Evolutionary conservation across 768 basidiomycete genomes (phyloP).

Genomic region (Lentinula detonsa): DNA sequence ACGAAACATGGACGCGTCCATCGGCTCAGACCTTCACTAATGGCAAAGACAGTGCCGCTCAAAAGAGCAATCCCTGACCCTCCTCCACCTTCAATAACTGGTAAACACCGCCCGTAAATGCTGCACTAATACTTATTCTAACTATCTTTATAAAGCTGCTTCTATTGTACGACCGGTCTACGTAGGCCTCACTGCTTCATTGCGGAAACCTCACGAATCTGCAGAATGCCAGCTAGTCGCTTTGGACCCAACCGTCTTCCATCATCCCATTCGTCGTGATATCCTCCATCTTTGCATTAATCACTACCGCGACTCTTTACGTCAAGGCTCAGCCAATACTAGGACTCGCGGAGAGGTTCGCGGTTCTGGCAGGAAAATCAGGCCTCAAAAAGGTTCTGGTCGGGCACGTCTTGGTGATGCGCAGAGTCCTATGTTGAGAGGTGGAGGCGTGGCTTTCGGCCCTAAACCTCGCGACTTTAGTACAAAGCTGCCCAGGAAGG

Average conservation of each 20-base stretch:
- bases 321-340: slow-evolving; percentile 89
- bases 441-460: slow-evolving; percentile 91
- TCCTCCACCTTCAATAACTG: slow-evolving; percentile 1
- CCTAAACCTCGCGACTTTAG: slow-evolving; percentile 90
- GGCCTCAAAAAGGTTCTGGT: slow-evolving; percentile 89
- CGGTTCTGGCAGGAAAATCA: slow-evolving; percentile 85
- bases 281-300: slow-evolving; percentile 90
- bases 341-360: slow-evolving; percentile 89
- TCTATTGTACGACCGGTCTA: slow-evolving; percentile 45
- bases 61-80: neutral
- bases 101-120: slow-evolving; percentile 7
- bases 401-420: slow-evolving; percentile 85
- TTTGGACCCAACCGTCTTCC: slow-evolving; percentile 80
- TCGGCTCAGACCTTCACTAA: neutral
- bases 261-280: slow-evolving; percentile 83
- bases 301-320: slow-evolving; percentile 79
- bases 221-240: slow-evolving; percentile 45
- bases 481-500: slow-evolving; percentile 89
- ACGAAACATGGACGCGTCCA: neutral
- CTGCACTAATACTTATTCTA: neutral
- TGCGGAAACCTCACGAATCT: slow-evolving; percentile 34
- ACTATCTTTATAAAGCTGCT: slow-evolving; percentile 20
- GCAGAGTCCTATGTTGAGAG: slow-evolving; percentile 81
- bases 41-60: neutral
- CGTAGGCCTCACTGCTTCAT: slow-evolving; percentile 55